Base-by-base conservation (phyloP, 2,329 filamentous ascomycete genomes). In the Fusarium nelsonii region DNA sequence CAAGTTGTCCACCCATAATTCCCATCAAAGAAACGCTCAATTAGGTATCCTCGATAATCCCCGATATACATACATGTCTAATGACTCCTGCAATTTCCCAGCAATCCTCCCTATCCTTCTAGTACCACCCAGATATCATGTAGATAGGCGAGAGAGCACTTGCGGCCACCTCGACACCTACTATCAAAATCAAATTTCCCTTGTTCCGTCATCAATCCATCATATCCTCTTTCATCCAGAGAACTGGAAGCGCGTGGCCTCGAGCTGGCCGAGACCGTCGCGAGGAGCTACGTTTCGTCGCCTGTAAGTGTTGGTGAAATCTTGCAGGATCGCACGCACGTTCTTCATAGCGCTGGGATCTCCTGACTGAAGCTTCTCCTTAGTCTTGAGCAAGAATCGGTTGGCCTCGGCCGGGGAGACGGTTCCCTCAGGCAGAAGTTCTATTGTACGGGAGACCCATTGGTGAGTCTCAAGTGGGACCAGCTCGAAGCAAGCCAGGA, bases 221-320 rank as follows among this genome's bases (percentile, higher is more conserved):
- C 30, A 36, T 43, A 10, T 11, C 43, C 36, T 28, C 26, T 11
- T 41, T 77, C 69, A 82, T 52, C 80, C 80, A n/a, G 77, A 77
- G 56, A 97, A 98, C 73, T 92, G 91, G 82, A 98, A 98, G 69
- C 92, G 89, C 23, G 91, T 89, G 26, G 94, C 93, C 81, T 97
- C 94, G 60, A 98, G 83, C 76, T 93, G 87, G 5, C 95, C 95
- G 41, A 98, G 83, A 1, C 95, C 95, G 77, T 98, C 95, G 64
- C 95, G 85, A 8, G 96, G 96, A n/a, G 96, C 95, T 46, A 99
- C 92, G 76, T 99, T 97, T 67, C 97, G 88, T 76, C 97, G 87
- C 51, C 97, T 89, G 79, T 99, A 99, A 32, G 90, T 92, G 78
- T 95, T 97, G 26, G 96, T 98, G 78, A 99, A 99, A 80, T 99